Base-by-base conservation (phyloP, 2,329 filamentous ascomycete genomes). In the Xylariales sp. region DNA sequence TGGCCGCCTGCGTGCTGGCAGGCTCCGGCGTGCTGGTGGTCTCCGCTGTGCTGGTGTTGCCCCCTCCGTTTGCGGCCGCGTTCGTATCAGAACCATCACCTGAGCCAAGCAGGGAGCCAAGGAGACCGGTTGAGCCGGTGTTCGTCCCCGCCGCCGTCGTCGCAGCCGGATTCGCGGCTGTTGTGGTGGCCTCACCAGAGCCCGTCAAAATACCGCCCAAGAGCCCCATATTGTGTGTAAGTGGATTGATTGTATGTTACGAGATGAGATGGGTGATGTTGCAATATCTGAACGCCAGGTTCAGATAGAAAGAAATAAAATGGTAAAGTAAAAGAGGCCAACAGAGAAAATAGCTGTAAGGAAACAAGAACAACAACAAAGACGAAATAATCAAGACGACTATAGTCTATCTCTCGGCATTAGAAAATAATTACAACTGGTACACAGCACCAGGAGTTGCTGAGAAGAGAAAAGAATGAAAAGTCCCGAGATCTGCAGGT, bases 181-280 rank as follows among this genome's bases (percentile, higher is more conserved):
- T 30, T 27, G 37, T 23, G 37, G 33, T 33, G 41, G 21, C 29
- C 17, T 17, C 40, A 20, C 29, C 36, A 28, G 35, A 35, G n/a
- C 41, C 37, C 18, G 37, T 18, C 16, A 37, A 37, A 31, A 42
- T 25, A 27, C 41, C 38, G 7, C 17, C 25, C 19, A 43, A 43
- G 33, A 43, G 41, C 33, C 41, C 41, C 41, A 43, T 43, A 17
- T 17, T 40, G 37, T 36, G 31, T 33, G 24, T 33, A 24, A 25
- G 24, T 12, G 25, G 17, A 15, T 28, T 27, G 18, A 37, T 18
- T 20, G 28, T n/a, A n/a, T n/a, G n/a, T n/a, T n/a, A n/a, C n/a
- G n/a, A n/a, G n/a, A n/a, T n/a, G n/a, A n/a, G n/a, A n/a, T n/a
- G n/a, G n/a, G n/a, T n/a, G 24, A 25, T 38, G 37, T 37, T 30